Base-by-base conservation (phyloP, 179 eudicot genomes). In the Camellia oleifera region DNA sequence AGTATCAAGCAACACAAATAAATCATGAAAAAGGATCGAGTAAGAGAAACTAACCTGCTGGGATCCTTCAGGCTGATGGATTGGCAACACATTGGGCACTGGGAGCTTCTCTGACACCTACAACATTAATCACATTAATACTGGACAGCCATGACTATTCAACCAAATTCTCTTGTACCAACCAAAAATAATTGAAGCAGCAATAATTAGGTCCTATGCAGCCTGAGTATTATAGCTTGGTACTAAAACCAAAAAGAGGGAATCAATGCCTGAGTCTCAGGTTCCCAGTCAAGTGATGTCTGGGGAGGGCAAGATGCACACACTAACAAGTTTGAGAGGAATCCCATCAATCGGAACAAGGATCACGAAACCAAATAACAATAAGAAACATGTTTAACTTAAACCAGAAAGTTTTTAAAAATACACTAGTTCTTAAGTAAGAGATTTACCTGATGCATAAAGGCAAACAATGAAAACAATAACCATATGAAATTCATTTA, bases 11-110 rank as follows among this genome's bases (percentile, higher is more conserved):
- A 80, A 44, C 5, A 20, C 14, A 23, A 42, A 69, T 50, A 69
- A 17, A 13, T 23, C 2, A 0, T 40, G n/a, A 48, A 54, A 45
- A 46, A 48, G 62, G 32, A 18, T 81, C 69, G 44, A 7, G 11
- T 12, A 2, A 17, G 8, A 68, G 23, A 40, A 42, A 42, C 40
- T 26, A 68, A 91, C 92, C 97, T 86, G 84, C 89, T 84, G 52
- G 97, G 88, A 79, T 93, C 98, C 88, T 95, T 95, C 87, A 95
- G 80, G 83, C 88, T 91, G 88, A 95, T 88, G 62, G 93, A 84
- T 82, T 95, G 98, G 97, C 97, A 95, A 75, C 98, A 95, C 98
- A 95, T 95, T 17, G 98, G 98, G 81, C 98, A 95, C 84, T 95
- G 97, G 50, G 98, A 90, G 85, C 98, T 95, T 87, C 98, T 90